Percentiles rank a stretch among this genome's conserved stretches.
phyloP scores from a whole-genome alignment of 257 asterid genomes.

The Solanum sejunctum region DNA sequence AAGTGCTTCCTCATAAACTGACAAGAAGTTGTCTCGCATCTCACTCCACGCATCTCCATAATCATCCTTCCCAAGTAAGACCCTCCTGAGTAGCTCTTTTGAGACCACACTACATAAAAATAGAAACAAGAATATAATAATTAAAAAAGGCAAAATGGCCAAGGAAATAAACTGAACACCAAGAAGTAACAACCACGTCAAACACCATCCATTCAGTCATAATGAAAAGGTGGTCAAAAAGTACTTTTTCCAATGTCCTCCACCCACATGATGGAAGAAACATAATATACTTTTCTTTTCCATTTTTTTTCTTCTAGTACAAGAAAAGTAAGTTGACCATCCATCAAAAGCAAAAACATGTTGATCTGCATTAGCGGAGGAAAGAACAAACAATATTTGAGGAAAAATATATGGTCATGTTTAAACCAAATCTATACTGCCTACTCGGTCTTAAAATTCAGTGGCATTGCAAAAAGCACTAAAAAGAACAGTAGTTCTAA shows the following conservation, averaged over 20 bases:
- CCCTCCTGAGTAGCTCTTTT: slow-evolving; percentile 66
- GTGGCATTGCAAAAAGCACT: neutral
- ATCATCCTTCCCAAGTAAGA: slow-evolving; percentile 37
- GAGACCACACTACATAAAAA: slow-evolving; percentile 42
- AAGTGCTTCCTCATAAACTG: slow-evolving; percentile 55
- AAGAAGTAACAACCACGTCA: neutral
- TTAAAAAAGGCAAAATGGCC: neutral
- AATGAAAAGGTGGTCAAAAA: neutral
- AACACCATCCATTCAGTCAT: neutral
- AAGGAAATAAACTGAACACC: neutral
- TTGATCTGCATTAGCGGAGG: neutral
- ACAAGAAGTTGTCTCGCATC: slow-evolving; percentile 48
- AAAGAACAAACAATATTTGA: neutral
- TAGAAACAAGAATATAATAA: neutral
- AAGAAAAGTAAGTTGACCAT: neutral
- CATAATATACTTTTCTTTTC: neutral
- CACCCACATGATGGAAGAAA: neutral
- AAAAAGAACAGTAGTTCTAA: neutral
- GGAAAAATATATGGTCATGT: neutral
- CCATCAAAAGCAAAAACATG: neutral
- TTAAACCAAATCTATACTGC: neutral
- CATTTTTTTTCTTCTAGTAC: neutral
- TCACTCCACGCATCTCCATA: slow-evolving; percentile 53
- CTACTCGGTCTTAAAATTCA: neutral
- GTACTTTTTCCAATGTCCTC: neutral